A percentile compares a stretch with the other conserved stretches of the same genome.
These are phyloP conservation scores for Stachybotrys elegans DNA, from an alignment of 2,329 filamentous ascomycete species.

Conservation along the genomic window DNA sequence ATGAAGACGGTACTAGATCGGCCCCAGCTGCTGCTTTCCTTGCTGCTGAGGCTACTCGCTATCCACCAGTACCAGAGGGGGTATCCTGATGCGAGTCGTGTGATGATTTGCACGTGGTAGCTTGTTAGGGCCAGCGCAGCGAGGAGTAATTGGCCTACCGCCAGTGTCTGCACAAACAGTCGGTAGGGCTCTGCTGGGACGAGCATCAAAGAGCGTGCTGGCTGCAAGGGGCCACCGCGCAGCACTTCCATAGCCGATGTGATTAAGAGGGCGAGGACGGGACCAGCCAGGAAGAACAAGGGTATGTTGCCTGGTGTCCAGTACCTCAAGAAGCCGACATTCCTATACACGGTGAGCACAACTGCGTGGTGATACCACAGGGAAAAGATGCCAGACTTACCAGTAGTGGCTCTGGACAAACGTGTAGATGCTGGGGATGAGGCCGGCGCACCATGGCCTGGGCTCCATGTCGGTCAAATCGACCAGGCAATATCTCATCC, in stretches of 20 bases:
- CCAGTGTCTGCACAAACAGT: conserved; percentile 51
- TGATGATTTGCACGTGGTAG: conserved; percentile 94
- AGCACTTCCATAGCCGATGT: conserved; percentile 49
- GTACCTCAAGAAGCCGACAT: conserved; percentile 81
- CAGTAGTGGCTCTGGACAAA: conserved; percentile 91
- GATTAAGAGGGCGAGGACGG: conserved; percentile 62
- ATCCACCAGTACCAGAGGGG: conserved; percentile 86
- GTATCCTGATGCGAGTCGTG: conserved; percentile 80
- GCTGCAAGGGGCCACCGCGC: conserved; percentile 10
- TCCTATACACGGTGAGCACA: conserved; percentile 49
- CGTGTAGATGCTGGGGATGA: conserved; percentile 81
- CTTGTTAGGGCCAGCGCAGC: conserved; percentile 66
- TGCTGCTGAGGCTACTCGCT: conserved; percentile 42
- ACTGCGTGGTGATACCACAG: conserved; percentile 3
- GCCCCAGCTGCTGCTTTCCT: conserved; percentile 24
- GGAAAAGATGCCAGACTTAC: conserved; percentile 44
- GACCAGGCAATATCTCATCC: conserved; percentile 59
- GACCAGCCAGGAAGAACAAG: conserved; percentile 77
- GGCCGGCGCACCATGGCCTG: conserved; percentile 69
- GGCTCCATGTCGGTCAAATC: conserved; percentile 20
- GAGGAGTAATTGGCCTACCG: conserved; percentile 67
- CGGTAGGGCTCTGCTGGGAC: conserved; percentile 11
- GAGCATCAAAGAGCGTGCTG: conserved; percentile 8
- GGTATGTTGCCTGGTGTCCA: conserved; percentile 86
- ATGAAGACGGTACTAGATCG: conserved; percentile 57